Evolutionary conservation across 495 filamentous ascomycete genomes (phyloP).

Genomic region (Aspergillus steynii): DNA sequence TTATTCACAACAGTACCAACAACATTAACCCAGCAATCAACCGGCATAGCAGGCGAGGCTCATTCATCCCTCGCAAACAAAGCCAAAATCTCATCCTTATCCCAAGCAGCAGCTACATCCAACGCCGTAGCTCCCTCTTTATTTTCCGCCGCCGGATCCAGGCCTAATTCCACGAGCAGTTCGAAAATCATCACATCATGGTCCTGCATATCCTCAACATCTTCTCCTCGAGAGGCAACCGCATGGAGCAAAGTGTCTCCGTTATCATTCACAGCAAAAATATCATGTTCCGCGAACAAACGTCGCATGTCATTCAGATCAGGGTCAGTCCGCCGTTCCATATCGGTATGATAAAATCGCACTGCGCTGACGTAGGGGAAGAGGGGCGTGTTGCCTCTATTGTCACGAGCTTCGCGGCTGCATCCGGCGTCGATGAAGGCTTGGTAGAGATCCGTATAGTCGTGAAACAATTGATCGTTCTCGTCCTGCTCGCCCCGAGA

Average conservation of each 20-base stretch:
- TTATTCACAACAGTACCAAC: background rate
- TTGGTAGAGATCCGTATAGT: slow-evolving; percentile 10
- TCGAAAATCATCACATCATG: slow-evolving; percentile 7
- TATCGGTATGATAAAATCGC: background rate
- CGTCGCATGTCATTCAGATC: slow-evolving; percentile 1
- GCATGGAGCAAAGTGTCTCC: slow-evolving; percentile 20
- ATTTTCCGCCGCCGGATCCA: slow-evolving; percentile 12
- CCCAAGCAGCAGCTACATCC: slow-evolving; percentile 19
- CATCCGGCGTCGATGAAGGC: slow-evolving; percentile 19
- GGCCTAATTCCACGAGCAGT: slow-evolving; percentile 6
- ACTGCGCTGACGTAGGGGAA: slow-evolving; percentile 21
- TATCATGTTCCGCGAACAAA: background rate
- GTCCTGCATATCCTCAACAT: background rate
- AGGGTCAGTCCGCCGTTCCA: background rate
- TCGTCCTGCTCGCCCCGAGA: background rate
- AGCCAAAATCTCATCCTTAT: slow-evolving; percentile 12
- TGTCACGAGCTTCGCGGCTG: slow-evolving; percentile 19
- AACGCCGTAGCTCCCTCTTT: slow-evolving; percentile 16
- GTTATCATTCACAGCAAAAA: slow-evolving; percentile 17
- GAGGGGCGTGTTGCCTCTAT: slow-evolving; percentile 30
- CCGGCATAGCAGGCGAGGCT: background rate
- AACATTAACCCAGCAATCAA: background rate
- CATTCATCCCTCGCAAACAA: slow-evolving; percentile 17
- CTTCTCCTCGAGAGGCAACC: slow-evolving; percentile 2
- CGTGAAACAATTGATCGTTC: background rate